Evolutionary conservation across 176 grass and related monocot genomes (phyloP), one percentile per base, ranked within the genome.

Genomic region (Alopecurus myosuroides): DNA sequence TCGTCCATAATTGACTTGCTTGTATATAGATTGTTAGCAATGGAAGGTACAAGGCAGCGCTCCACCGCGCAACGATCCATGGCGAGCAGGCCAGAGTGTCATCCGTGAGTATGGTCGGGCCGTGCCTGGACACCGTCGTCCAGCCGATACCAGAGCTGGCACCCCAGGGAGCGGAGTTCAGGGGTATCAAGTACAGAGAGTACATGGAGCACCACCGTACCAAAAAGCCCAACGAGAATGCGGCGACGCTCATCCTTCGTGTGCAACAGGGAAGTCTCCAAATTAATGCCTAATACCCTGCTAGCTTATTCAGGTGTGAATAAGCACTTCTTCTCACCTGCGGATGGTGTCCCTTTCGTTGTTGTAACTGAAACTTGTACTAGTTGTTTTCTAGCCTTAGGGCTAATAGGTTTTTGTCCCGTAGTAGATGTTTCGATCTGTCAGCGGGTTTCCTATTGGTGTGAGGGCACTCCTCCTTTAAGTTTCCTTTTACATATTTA

Each of bases 1-100:
- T 1, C 13, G 14, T 55, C 53, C 20, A 36, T 17, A 22, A 19
- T 35, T 20, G 19, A 9, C 69, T 53, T n/a, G n/a, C n/a, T n/a
- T n/a, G n/a, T n/a, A n/a, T n/a, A 75, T 62, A 94, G 94, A 94
- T 97, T 9, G 88, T 93, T 60, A 97, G 83, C 84, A 97, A 93
- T 45, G 90, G 90, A 30, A 94, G 77, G 58, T 94, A 93, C 48
- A 91, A 73, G 85, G 86, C 81, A 11, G 81, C 67, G 69, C 61
- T 93, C 62, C 92, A 97, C 78, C 90, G 84, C 28, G 95, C 90
- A 46, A 3, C 88, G 82, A 41, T 90, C 41, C 78, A 83, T 31
- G 66, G 90, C 37, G 37, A 71, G 44, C 36, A 64, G 33, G 64
- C 20, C 39, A 89, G 95, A 78, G 87, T 91, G 90, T 97, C 92